Conservation (phyloP, 2,329 filamentous ascomycete genomes). For the Fusarium domesticum region DNA sequence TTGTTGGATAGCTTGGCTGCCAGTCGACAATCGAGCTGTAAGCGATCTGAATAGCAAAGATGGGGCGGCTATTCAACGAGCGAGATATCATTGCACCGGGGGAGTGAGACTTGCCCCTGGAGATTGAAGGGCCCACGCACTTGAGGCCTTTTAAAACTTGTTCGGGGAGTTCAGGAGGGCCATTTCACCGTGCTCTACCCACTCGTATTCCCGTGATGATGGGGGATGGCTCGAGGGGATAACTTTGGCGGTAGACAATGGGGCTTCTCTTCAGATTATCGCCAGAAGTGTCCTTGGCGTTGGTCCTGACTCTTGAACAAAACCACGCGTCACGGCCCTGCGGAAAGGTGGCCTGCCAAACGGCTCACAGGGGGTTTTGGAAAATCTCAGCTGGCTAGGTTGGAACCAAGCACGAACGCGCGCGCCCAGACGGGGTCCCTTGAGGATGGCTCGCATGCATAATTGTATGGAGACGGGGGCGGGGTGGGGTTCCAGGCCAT, state of each 20-base stretch:
- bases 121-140: constrained; percentile 5
- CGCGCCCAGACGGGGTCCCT: constrained; percentile 5
- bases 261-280: constrained; percentile 9
- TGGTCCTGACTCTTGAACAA: no score
- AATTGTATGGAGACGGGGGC: constrained; percentile 3
- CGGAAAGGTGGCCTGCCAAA: no score
- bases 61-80: constrained; percentile 15
- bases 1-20: constrained; percentile 1
- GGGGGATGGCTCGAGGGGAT: constrained; percentile 14
- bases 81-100: constrained; percentile 15
- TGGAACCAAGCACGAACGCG: constrained; percentile 5
- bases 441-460: constrained; percentile 13
- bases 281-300: constrained; percentile 2
- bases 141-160: constrained; percentile 19
- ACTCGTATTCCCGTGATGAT: not conserved
- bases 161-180: constrained; percentile 24
- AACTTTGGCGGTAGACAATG: constrained; percentile 16
- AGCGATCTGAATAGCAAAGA: constrained; percentile 1
- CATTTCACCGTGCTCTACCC: constrained; percentile 1
- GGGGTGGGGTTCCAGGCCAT: not conserved
- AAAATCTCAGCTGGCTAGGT: not conserved
- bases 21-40: constrained; percentile 2
- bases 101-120: constrained; percentile 25
- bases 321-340: no score
- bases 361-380: no score